These are phyloP conservation scores for Scutellaria barbata DNA, from an alignment of 257 asterid species.

Conservation along the genomic window DNA sequence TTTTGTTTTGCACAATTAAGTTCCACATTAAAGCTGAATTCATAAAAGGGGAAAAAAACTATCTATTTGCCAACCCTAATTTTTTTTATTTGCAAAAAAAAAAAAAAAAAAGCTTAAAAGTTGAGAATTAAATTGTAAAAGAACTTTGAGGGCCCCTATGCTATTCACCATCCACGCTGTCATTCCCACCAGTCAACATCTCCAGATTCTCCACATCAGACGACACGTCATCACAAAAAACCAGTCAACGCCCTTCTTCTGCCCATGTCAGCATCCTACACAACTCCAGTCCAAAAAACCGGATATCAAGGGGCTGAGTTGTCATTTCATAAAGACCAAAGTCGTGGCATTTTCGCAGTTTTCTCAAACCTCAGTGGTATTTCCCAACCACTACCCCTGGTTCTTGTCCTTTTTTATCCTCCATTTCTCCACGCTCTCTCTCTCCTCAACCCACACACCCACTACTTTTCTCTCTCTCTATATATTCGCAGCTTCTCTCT, in stretches of 20 bases:
- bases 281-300: conserved; percentile 38
- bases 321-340: conserved; percentile 38
- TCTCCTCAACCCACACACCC: conserved; percentile 24
- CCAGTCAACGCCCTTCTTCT: conserved; percentile 36
- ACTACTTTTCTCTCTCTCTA: conserved; percentile 23
- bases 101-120: not conserved
- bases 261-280: conserved; percentile 28
- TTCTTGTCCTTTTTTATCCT: conserved; percentile 30
- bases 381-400: not conserved
- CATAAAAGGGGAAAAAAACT: no score
- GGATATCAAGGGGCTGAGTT: conserved; percentile 45
- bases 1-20: no score
- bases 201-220: conserved; percentile 39
- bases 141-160: not conserved
- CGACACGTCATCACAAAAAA: not conserved
- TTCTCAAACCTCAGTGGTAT: not conserved
- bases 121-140: not conserved
- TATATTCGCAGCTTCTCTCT: conserved; percentile 26
- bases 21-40: no score
- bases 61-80: no score
- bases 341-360: conserved; percentile 37
- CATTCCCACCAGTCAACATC: conserved; percentile 46
- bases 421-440: conserved; percentile 15
- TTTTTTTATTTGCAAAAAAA: no score
- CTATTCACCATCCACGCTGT: conserved; percentile 38